phyloP scores from a whole-genome alignment of 108 stramenopile genomes.

The Cyclotella cryptica region DNA sequence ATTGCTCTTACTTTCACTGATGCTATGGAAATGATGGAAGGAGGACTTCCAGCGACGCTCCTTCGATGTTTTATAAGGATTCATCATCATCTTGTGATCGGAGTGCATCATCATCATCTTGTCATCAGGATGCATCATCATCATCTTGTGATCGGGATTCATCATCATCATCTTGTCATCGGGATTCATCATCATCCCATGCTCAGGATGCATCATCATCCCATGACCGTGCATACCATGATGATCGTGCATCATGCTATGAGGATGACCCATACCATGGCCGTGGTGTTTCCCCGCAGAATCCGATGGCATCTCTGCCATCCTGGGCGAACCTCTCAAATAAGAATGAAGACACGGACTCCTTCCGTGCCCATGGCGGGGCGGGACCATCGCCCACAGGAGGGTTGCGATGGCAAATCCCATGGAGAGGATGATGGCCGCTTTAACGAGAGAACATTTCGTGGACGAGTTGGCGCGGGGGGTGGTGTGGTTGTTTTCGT shows the following conservation, averaged over 20 bases:
- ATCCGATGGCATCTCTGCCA: no score
- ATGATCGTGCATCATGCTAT: neutral
- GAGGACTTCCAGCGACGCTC: no score
- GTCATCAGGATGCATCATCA: no score
- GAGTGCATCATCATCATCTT: no score
- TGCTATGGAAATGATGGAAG: neutral
- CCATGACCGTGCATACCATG: neutral
- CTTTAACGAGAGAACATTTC: no score
- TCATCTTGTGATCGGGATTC: no score
- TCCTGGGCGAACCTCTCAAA: neutral
- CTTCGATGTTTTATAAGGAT: neutral
- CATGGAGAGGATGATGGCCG: neutral
- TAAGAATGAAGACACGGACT: neutral
- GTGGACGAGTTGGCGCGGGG: neutral
- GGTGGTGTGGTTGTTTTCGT: neutral
- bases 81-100: no score
- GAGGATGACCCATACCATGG: constrained; percentile 1
- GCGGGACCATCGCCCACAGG: neutral
- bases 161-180: no score
- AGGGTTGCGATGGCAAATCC: neutral
- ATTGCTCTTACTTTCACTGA: neutral
- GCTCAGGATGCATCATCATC: no score
- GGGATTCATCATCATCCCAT: neutral
- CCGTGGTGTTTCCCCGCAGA: no score
- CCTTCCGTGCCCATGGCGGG: no score